A percentile compares a stretch with the other conserved stretches of the same genome.
These are phyloP conservation scores for Ascochyta viciae-villosae DNA, from an alignment of 2,329 filamentous ascomycete species.

Conservation along the genomic window DNA sequence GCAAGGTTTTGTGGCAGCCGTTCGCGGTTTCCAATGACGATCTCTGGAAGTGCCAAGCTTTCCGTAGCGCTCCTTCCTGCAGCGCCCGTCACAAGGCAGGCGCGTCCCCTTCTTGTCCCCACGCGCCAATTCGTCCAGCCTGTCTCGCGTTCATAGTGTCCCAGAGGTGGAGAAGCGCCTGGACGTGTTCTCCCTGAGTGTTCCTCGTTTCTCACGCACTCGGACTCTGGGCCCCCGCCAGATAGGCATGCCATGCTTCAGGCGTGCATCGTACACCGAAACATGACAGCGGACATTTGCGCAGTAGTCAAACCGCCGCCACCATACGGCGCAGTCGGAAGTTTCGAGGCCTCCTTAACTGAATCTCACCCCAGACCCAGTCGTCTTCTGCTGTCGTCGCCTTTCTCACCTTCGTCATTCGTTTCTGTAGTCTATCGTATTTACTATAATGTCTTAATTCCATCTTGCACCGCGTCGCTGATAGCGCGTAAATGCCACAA, in stretches of 20 bases:
- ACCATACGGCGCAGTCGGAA: constrained; percentile 4
- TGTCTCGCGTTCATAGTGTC: neutral
- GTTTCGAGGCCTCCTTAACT: constrained; percentile 14
- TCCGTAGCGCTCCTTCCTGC: constrained; percentile 1
- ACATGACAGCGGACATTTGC: constrained; percentile 22
- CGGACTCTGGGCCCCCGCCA: constrained; percentile 3
- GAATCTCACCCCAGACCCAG: constrained; percentile 1
- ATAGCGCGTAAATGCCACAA: constrained; percentile 23
- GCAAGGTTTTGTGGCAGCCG: constrained; percentile 15
- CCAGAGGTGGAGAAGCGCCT: constrained; percentile 1
- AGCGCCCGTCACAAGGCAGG: constrained; percentile 8
- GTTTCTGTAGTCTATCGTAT: neutral
- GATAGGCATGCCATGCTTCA: constrained; percentile 10
- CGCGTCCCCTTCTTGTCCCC: constrained; percentile 6
- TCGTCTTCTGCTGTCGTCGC: neutral
- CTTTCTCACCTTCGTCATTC: neutral
- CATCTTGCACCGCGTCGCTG: neutral
- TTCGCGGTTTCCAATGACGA: constrained; percentile 16
- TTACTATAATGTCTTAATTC: constrained; percentile 16
- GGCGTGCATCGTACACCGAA: constrained; percentile 15
- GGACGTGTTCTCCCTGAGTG: neutral
- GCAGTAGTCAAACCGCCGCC: constrained; percentile 16
- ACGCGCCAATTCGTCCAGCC: constrained; percentile 11
- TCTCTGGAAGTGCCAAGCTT: neutral
- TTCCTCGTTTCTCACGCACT: constrained; percentile 11